phyloP scores from a whole-genome alignment of 495 filamentous ascomycete species.

The Gamarada debralockiae region DNA sequence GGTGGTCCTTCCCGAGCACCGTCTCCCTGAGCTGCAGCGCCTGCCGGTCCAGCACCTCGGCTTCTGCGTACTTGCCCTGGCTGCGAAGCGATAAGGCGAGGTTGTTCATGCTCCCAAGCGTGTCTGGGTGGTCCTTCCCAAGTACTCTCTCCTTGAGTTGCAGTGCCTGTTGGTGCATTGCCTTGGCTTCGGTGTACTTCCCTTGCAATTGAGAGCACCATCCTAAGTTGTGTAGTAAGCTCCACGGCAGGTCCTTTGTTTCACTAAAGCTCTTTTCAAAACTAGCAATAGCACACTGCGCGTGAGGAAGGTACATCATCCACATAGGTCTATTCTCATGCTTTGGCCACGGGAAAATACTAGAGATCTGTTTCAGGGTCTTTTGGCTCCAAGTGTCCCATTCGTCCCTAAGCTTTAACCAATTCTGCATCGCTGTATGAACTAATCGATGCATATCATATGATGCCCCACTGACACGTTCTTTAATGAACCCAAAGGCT shows the following conservation, averaged over 20 bases:
- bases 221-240: background rate
- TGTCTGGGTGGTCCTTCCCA: too few relatives aligned
- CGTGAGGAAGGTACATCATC: too few relatives aligned
- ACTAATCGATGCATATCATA: too few relatives aligned
- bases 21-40: too few relatives aligned
- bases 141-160: too few relatives aligned
- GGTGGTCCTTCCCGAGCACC: too few relatives aligned
- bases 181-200: too few relatives aligned
- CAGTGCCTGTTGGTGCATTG: too few relatives aligned
- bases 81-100: too few relatives aligned
- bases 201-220: background rate
- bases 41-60: too few relatives aligned
- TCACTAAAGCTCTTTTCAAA: background rate
- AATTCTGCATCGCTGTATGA: conserved; percentile 36
- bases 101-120: too few relatives aligned
- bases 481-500: conserved; percentile 15
- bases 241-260: background rate
- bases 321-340: conserved; percentile 12
- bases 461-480: background rate
- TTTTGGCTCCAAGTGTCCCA: conserved; percentile 12
- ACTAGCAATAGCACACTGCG: background rate
- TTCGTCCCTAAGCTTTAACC: conserved; percentile 20
- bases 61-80: too few relatives aligned
- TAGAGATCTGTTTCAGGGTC: conserved; percentile 9
- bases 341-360: conserved; percentile 9